Conservation (phyloP, 176 grass and related monocot genomes). For the Cenchrus americanus region DNA sequence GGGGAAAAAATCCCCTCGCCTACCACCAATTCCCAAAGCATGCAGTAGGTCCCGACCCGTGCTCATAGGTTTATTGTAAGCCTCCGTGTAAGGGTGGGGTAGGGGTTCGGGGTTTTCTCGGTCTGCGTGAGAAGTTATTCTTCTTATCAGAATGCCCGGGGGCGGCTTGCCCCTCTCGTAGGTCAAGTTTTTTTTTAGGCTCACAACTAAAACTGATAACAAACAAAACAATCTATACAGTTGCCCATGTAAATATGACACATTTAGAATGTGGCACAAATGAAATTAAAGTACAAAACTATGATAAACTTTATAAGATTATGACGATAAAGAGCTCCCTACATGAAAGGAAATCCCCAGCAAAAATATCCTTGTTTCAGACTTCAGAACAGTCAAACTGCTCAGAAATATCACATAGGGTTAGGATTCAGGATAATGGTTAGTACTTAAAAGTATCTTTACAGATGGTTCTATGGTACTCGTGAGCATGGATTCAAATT, state of each 20-base stretch:
- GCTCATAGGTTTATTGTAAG: no score
- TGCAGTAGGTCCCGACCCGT: no score
- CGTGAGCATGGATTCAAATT: conserved; percentile 15
- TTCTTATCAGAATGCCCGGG: no score
- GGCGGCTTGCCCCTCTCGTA: no score
- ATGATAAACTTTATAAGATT: background rate
- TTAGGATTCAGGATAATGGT: background rate
- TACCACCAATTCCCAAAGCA: no score
- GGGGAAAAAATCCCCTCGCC: no score
- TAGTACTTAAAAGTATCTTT: background rate
- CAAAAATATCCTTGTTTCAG: background rate
- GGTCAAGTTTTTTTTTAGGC: no score
- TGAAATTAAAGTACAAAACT: background rate
- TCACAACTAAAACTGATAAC: background rate
- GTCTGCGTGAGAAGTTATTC: no score
- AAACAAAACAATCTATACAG: conserved; percentile 2
- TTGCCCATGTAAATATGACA: background rate
- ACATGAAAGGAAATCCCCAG: background rate
- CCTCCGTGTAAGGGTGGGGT: no score
- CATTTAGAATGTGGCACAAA: background rate
- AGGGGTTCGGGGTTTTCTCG: no score
- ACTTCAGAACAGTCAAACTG: background rate
- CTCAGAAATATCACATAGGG: background rate
- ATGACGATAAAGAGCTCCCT: no score
- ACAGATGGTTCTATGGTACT: background rate